A percentile compares a stretch with the other conserved stretches of the same genome.
Evolutionary conservation across 2,329 filamentous ascomycete species (phyloP).

Genomic region (Talaromyces amestolkiae): DNA sequence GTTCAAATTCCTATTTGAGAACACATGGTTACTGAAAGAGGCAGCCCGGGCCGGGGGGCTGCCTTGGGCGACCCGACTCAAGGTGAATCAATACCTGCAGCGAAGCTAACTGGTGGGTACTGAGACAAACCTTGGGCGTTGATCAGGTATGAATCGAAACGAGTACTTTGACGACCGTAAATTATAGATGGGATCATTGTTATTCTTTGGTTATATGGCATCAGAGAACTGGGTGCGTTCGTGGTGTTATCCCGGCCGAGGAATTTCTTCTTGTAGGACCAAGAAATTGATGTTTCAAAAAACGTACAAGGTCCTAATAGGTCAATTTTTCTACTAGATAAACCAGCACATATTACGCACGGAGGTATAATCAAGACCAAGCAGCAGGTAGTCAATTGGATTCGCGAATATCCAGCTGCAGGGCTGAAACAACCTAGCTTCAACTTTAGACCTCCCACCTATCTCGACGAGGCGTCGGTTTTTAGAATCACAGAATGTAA

Average conservation of each 20-base stretch:
- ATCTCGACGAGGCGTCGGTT: neutral
- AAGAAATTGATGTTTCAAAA: neutral
- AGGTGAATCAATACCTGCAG: neutral
- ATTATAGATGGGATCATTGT: neutral
- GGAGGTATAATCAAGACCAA: neutral
- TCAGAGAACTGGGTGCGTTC: neutral
- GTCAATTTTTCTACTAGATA: neutral
- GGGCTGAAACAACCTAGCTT: neutral
- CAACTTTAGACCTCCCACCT: neutral
- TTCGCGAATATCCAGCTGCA: neutral
- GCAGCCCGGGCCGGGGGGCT: neutral
- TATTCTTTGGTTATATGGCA: neutral
- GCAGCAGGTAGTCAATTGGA: neutral
- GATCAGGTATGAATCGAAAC: neutral
- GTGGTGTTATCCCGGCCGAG: neutral
- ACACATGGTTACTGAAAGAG: neutral
- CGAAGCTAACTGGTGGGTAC: neutral
- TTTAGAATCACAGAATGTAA: neutral
- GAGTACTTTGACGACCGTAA: neutral
- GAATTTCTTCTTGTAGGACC: neutral
- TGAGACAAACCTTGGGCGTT: neutral
- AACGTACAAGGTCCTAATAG: neutral
- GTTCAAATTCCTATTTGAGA: neutral
- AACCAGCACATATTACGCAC: neutral
- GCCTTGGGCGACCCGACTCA: neutral